Evolutionary conservation across 345 rosid genomes (phyloP), one percentile per base, ranked within the genome.

Genomic region (Dovyalis caffra): DNA sequence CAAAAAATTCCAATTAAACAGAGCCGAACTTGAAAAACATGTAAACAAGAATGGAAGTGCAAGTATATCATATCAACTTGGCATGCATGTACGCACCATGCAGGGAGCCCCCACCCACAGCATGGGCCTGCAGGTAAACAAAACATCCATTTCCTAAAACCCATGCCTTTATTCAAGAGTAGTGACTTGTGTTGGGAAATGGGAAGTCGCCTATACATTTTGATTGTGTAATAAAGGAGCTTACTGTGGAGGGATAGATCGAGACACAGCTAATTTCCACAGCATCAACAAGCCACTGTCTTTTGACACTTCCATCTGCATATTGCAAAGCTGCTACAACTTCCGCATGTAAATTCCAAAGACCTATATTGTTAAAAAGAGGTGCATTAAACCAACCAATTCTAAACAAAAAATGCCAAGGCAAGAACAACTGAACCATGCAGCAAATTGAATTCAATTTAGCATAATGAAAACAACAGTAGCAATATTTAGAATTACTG

Each of bases 271-370:
- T 90, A 74, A 92, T 92, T 83, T 92, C 97, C 20, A 83, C 81
- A 0, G 92, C 91, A 81, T 92, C 97, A 72, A 88, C 68, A 66
- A 92, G 92, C 97, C 97, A 95, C 74, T 92, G 95, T 74, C 92
- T 88, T 85, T 85, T 92, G 70, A 85, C 82, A 82, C 83, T 86
- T 81, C 89, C 91, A 57, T 90, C 99, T 5, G 90, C 84, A 47
- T 43, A 76, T 77, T 88, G 86, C 81, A 92, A 79, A 73, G 97
- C 90, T 62, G 88, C 94, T 57, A 86, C 89, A 66, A 92, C 84
- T 85, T 91, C 97, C 75, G 85, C 68, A 35, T 85, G 89, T 68
- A 84, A 89, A 68, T 86, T 81, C 99, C 99, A 95, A 20, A 88
- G 82, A 70, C 85, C 97, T 95, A 88, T 78, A 82, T 15, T 7